These are phyloP conservation scores for Pyricularia pennisetigena DNA, from an alignment of 2,329 filamentous ascomycete species.

Conservation along the genomic window DNA sequence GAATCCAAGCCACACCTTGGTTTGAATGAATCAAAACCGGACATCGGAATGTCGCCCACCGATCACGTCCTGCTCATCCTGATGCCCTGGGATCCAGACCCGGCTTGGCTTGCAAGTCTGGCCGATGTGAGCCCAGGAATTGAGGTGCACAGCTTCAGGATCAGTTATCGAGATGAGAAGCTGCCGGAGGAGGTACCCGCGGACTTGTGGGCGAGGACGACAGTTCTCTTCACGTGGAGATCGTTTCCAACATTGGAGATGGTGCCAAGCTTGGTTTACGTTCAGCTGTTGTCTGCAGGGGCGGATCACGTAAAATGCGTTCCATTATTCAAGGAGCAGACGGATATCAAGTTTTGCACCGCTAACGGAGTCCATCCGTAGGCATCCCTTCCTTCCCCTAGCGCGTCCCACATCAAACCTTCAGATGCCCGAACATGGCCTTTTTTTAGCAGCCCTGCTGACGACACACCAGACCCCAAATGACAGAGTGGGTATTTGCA, in stretches of 20 bases:
- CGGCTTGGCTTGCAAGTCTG: not conserved
- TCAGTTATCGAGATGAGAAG: not conserved
- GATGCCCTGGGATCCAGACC: not conserved
- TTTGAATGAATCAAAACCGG: not conserved
- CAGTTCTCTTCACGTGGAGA: conserved; percentile 22
- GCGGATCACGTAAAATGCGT: conserved; percentile 36
- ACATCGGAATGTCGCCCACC: not conserved
- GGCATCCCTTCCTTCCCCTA: conserved; percentile 10
- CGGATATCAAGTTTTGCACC: conserved; percentile 38
- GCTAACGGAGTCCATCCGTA: conserved; percentile 49
- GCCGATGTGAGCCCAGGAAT: not conserved
- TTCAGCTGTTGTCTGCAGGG: conserved; percentile 46
- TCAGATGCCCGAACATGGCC: not conserved
- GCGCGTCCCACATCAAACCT: too few species aligned
- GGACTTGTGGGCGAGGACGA: conserved; percentile 32
- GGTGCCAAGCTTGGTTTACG: conserved; percentile 37
- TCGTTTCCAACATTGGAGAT: conserved; percentile 29
- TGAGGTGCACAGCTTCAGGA: not conserved
- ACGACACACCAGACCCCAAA: conserved; percentile 16
- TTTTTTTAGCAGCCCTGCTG: not conserved
- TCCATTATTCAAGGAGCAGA: conserved; percentile 37
- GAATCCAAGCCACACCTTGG: not conserved
- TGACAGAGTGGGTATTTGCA: conserved; percentile 21
- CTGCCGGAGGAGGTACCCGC: not conserved
- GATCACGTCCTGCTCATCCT: not conserved